phyloP scores from a whole-genome alignment of 345 rosid species.

The Arabidopsis arenosa region DNA sequence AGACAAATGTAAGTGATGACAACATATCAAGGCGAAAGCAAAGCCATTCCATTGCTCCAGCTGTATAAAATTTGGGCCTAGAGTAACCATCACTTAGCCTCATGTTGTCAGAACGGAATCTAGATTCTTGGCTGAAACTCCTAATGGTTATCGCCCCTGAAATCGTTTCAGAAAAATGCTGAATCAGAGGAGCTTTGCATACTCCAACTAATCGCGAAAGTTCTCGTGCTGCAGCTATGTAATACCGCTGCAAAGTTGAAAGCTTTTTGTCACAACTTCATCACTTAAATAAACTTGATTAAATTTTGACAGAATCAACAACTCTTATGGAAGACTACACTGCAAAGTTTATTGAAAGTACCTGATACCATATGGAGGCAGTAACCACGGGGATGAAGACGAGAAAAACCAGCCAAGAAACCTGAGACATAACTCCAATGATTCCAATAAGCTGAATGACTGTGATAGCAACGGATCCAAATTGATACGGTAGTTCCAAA shows the following conservation, averaged over 20 bases:
- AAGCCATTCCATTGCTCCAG: slow-evolving; percentile 88
- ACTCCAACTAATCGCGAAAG: slow-evolving; percentile 77
- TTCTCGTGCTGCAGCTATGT: slow-evolving; percentile 74
- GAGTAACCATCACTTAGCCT: slow-evolving; percentile 68
- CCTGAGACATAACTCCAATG: slow-evolving; percentile 82
- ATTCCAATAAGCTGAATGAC: slow-evolving; percentile 67
- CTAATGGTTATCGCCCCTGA: slow-evolving; percentile 80
- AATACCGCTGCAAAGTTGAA: slow-evolving; percentile 63
- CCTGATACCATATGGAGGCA: slow-evolving; percentile 80
- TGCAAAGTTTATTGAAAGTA: slow-evolving; percentile 35
- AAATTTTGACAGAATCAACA: slow-evolving; percentile 12
- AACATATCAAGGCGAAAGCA: slow-evolving; percentile 76
- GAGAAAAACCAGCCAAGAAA: slow-evolving; percentile 79
- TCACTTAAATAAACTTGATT: background rate
- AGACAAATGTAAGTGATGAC: slow-evolving; percentile 69
- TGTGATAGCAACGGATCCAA: slow-evolving; percentile 55
- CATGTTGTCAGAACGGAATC: slow-evolving; percentile 69
- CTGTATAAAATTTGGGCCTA: slow-evolving; percentile 62
- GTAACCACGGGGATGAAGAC: slow-evolving; percentile 73
- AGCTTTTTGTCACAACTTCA: slow-evolving; percentile 3
- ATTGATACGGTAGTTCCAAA: slow-evolving; percentile 51
- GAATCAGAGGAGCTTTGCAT: slow-evolving; percentile 82
- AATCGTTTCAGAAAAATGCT: slow-evolving; percentile 84
- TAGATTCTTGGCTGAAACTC: slow-evolving; percentile 76
- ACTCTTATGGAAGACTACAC: slow-evolving; percentile 5